Evolutionary conservation across 1,139 yeast genomes (phyloP), one percentile per base, ranked within the genome.

Genomic region (Scheffersomyces quercinus): DNA sequence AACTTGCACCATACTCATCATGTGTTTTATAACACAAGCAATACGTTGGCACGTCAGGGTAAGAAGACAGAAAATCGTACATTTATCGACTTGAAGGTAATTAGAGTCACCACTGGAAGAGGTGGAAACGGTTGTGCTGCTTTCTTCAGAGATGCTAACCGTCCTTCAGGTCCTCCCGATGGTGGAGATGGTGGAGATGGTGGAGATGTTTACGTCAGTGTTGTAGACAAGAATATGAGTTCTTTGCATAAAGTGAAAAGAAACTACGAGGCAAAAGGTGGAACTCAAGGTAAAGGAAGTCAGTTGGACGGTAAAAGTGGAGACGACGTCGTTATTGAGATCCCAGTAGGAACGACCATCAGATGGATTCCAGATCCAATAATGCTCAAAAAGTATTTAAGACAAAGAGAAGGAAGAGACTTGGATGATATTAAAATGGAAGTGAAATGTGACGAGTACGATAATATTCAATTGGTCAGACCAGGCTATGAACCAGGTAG

Each of bases 111-210:
- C 9, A 82, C 95, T 36, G 99, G 99, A 0, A 73, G 70, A 39
- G 99, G 99, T 28, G 99, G 99, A 1, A 77, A 84, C 59, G 99
- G 99, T 5, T 76, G 82, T 39, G 85, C 89, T 0, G 85, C 97
- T 0, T 93, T 93, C 62, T 79, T 85, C 51, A 70, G 96, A 48
- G 98, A 89, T 55, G 88, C 96, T 2, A 88, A 90, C 41, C 70
- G 88, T 36, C 77, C 96, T 0, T 75, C 77, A 14, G 99, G 99
- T 0, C 98, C 99, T 0, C 96, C 99, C 0, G 96, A 91, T 63
- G 99, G 99, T 20, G 99, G 99, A 12, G 98, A 93, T 64, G 99
- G 99, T 20, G 99, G 99, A 5, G 71, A 75, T 48, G 99, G 99
- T 10, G 99, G 99, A 1, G 77, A 86, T 43, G 78, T 93, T 3